These are phyloP conservation scores for Flaveria robusta DNA, from an alignment of 129 eudicot genomes.

Conservation along the genomic window DNA sequence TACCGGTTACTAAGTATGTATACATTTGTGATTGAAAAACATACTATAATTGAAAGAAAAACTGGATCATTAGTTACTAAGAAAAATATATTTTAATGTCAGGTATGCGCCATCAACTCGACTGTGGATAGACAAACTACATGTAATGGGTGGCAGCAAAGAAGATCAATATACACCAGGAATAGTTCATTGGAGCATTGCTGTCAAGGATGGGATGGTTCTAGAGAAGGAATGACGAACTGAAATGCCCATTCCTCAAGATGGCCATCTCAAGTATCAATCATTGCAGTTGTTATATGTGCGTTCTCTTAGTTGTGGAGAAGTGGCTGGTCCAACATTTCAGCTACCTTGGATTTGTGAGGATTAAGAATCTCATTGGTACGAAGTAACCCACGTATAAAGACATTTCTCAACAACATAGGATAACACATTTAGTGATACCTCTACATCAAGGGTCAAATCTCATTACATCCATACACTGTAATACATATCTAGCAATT, in stretches of 20 bases:
- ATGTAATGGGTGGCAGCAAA: slow-evolving; percentile 99
- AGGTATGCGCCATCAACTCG: slow-evolving; percentile 98
- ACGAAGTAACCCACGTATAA: no score
- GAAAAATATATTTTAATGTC: slow-evolving; percentile 9
- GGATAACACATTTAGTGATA: no score
- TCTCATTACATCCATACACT: background rate
- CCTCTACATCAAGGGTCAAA: background rate
- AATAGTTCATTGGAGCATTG: slow-evolving; percentile 95
- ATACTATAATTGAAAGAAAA: background rate
- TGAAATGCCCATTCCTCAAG: slow-evolving; percentile 95
- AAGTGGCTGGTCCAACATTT: background rate
- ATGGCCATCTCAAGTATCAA: slow-evolving; percentile 90
- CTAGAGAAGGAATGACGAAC: slow-evolving; percentile 80
- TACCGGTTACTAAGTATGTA: slow-evolving; percentile 90
- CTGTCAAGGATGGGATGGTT: slow-evolving; percentile 83
- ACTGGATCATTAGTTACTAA: no score
- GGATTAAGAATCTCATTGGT: no score
- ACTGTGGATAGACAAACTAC: slow-evolving; percentile 97
- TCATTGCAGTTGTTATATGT: slow-evolving; percentile 5
- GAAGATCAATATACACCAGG: slow-evolving; percentile 79
- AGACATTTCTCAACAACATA: no score
- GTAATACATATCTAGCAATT: slow-evolving; percentile 13
- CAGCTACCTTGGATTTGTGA: no score
- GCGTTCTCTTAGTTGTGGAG: background rate
- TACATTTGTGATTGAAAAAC: background rate